phyloP scores from a whole-genome alignment of 1,284 basidiomycete genomes.

The Apiotrichum laibachii region DNA sequence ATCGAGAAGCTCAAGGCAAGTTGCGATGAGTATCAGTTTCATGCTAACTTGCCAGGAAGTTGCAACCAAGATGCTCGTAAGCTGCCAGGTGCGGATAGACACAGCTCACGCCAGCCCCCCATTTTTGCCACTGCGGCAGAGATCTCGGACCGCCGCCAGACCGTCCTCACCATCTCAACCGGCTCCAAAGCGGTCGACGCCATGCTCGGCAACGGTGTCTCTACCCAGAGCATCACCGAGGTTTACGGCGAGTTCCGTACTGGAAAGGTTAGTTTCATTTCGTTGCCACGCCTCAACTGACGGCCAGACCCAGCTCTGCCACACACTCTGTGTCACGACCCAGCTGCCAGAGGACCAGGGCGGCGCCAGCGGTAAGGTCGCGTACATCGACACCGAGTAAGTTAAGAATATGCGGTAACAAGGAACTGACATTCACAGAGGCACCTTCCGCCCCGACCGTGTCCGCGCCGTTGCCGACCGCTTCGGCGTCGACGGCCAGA shows the following conservation, averaged over 20 bases:
- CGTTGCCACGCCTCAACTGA: slow-evolving; percentile 58
- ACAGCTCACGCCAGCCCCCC: slow-evolving; percentile 61
- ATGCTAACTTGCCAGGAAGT: slow-evolving; percentile 63
- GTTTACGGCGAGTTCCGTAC: slow-evolving; percentile 54
- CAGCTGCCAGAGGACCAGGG: slow-evolving; percentile 86
- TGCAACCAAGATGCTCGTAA: slow-evolving; percentile 74
- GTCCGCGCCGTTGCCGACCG: slow-evolving; percentile 83
- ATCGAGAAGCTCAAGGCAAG: slow-evolving; percentile 89
- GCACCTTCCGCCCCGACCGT: slow-evolving; percentile 89
- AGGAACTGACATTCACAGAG: slow-evolving; percentile 49
- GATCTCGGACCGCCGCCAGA: slow-evolving; percentile 75
- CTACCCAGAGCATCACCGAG: slow-evolving; percentile 84
- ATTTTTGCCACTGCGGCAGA: slow-evolving; percentile 87
- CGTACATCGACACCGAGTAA: slow-evolving; percentile 88
- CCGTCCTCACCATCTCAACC: slow-evolving; percentile 74
- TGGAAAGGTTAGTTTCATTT: slow-evolving; percentile 58
- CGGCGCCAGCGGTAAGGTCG: slow-evolving; percentile 86
- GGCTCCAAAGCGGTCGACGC: slow-evolving; percentile 86
- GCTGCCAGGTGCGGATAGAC: background rate
- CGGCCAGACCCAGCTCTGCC: slow-evolving; percentile 81
- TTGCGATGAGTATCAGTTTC: background rate
- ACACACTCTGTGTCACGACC: slow-evolving; percentile 83
- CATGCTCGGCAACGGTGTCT: slow-evolving; percentile 80
- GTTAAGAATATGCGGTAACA: background rate
- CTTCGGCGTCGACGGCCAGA: slow-evolving; percentile 80